Base-by-base conservation (phyloP, 441 rosid genomes). In the Adansonia gregorii region DNA sequence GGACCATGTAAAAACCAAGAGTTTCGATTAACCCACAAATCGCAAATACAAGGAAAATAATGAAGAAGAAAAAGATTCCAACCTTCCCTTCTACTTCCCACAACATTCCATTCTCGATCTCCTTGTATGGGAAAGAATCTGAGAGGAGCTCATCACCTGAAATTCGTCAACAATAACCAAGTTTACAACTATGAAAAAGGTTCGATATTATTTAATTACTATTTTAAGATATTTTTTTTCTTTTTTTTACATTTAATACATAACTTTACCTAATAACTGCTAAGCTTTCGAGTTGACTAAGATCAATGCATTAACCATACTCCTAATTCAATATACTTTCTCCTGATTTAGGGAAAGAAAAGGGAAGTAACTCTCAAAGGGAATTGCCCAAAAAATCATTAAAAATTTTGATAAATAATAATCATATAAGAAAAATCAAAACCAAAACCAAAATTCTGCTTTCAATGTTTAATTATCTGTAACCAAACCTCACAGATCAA, bases 21-120 rank as follows among this genome's bases (percentile, higher is more conserved):
- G 60, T 55, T 55, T 12, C 59, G 2, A 19, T 56, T 56, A 56
- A 56, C 9, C 2, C 9, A 19, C 20, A 55, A 7, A 10, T n/a
- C 3, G 12, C 55, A 11, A 14, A 43, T 3, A 67, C 6, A 24
- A 43, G 39, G 58, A 35, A 8, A 14, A 58, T 0, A 41, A 56
- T 0, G 15, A 59, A 73, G n/a, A 75, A 7, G 35, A 35, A 9
- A 39, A 6, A n/a, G 20, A 55, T 22, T 49, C 77, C 39, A 68
- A 89, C 97, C 94, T 92, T 90, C 76, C 98, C 97, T 45, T 91
- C 92, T 27, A 90, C 97, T 85, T 94, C 97, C 97, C 94, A 91
- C 67, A 93, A 76, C 19, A 87, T 78, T 17, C 94, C 96, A 60
- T 93, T 87, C 39, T 85, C 83, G 49, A 88, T 82, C 82, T 94